Evolutionary conservation across 495 filamentous ascomycete species (phyloP), one percentile per base, ranked within the genome.

Genomic region (Amphirosellinia nigrospora): DNA sequence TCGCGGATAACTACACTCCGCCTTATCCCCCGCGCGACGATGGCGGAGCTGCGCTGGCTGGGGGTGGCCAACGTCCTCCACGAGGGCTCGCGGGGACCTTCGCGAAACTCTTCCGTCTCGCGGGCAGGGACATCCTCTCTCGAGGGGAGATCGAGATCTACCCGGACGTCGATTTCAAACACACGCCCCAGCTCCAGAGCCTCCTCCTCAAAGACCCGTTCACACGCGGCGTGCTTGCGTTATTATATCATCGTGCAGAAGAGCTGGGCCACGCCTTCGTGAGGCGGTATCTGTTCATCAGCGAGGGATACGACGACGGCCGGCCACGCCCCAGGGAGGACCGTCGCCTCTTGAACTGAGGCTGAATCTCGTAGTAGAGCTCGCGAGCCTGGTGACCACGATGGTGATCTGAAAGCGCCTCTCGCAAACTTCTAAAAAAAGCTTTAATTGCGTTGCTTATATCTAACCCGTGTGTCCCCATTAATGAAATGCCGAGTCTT

Each of bases 11-110:
- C 26, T 56, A 21, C 38, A 4, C 28, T 67, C 64, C 0, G 21
- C 52, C 0, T 67, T 10, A 36, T 26, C 28, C n/a, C 50, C n/a
- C n/a, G n/a, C 11, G 21, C 23, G 19, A 1, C 64, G 1, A 4
- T 50, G 43, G 15, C 30, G 15, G 19, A 34, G 0, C 39, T 67
- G 0, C 64, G 64, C 28, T 67, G 64, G 64, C 36, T 67, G 0
- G 64, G 52, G 3, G 52, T 67, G 3, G 21, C 64, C 13, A 58
- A 67, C 26, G 59, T 67, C 38, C 23, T 67, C 2, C 39, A 67
- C 26, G 3, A 21, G 26, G 36, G 50, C 38, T 58, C 64, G 26
- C 34, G 64, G 4, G 36, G 19, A 43, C 19, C 3, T 67, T 67
- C 23, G 9, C 1, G 26, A 16, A 36, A 1, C 3, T 58, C n/a